Evolutionary conservation across 2,329 filamentous ascomycete genomes (phyloP), one percentile per base, ranked within the genome.

Genomic region (Claviceps purpurea): DNA sequence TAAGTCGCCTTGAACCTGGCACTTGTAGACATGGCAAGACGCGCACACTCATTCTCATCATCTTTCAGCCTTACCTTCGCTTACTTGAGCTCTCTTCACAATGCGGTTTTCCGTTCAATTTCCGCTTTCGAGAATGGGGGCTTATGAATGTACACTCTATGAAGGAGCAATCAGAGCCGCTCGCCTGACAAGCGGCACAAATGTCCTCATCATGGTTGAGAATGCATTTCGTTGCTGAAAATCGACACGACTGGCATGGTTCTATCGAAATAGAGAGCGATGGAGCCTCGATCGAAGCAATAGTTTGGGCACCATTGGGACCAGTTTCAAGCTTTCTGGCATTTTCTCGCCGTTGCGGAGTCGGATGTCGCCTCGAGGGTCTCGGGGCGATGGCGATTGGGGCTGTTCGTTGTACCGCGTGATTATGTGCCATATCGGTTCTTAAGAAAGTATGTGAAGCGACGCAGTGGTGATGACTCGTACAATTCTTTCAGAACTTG

Each of bases 81-180:
- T 86, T 87, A 62, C 76, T 77, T 16, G 40, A 40, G 58, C 72
- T 70, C 57, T 72, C 75, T 56, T 84, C 79, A 57, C 81, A 78
- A 63, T 74, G 70, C 55, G 74, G 71, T 60, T 82, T 78, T 61
- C 79, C 76, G 68, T 84, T 80, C 56, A 87, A 70, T 72, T 90
- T 91, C 64, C 88, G 78, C 73, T 93, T 93, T 60, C 87, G 79
- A 53, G 85, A 82, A 62, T 83, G 81, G 24, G 87, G 87, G 65
- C 51, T 53, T 39, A 51, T 34, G 10, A 55, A 42, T 6, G 50
- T 49, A 37, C 85, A 88, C 58, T 84, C 81, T 49, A 83, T 75
- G 64, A 90, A 82, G 44, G 87, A 90, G 68, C 87, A 93, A 59
- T 88, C 83, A 63, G 87, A 79, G 61, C 83, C 84, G 68, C 84